Conservation (phyloP, 2,329 filamentous ascomycete species). For the Colletotrichum brevisporum region DNA sequence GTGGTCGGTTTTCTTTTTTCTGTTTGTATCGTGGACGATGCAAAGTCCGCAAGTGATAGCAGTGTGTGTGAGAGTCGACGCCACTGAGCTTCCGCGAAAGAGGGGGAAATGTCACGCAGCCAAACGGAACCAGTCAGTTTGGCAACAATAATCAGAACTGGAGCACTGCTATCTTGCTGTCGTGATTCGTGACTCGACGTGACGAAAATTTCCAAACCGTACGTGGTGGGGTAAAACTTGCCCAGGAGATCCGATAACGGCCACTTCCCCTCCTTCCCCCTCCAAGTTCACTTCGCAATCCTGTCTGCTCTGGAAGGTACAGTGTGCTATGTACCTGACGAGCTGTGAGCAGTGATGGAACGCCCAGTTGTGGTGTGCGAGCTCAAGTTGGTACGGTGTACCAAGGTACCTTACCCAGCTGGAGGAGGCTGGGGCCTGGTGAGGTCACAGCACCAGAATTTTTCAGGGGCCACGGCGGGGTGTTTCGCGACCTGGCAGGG, state of each 20-base stretch:
- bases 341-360: too few species aligned
- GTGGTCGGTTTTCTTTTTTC: background rate
- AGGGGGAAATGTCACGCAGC: slow-evolving; percentile 2
- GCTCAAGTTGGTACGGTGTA: too few species aligned
- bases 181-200: slow-evolving; percentile 36
- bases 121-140: slow-evolving; percentile 5
- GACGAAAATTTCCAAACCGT: slow-evolving; percentile 26
- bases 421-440: slow-evolving; percentile 19
- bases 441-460: slow-evolving; percentile 31
- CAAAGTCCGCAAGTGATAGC: background rate
- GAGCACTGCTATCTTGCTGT: slow-evolving; percentile 9
- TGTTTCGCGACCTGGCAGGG: slow-evolving; percentile 38
- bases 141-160: background rate
- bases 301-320: background rate
- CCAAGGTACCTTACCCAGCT: background rate
- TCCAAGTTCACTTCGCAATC: background rate
- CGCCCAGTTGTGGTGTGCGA: too few species aligned
- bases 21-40: slow-evolving; percentile 18
- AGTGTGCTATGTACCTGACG: too few species aligned
- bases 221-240: slow-evolving; percentile 31
- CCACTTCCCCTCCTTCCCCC: slow-evolving; percentile 20
- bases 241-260: slow-evolving; percentile 34
- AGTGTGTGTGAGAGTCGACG: slow-evolving; percentile 10
- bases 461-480: slow-evolving; percentile 38
- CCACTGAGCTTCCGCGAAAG: slow-evolving; percentile 3